A percentile compares a stretch with the other conserved stretches of the same genome.
Conservation (phyloP, 2,329 filamentous ascomycete genomes). For the Clonostachys byssicola region DNA sequence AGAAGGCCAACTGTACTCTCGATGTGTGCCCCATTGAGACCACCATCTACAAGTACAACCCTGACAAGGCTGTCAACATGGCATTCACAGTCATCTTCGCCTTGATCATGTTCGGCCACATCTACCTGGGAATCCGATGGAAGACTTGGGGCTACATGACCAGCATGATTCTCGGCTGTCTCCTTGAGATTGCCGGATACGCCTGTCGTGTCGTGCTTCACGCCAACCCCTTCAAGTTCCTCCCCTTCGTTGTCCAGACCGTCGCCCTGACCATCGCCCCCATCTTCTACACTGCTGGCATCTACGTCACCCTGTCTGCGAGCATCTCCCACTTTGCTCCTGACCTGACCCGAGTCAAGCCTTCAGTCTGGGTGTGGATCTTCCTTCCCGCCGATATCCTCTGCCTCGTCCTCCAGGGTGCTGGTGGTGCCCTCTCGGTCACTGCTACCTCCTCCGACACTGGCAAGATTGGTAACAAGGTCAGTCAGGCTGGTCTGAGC, state of each 20-base stretch:
- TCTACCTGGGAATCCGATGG: conserved; percentile 39
- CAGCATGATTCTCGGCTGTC: conserved; percentile 51
- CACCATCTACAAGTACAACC: conserved; percentile 50
- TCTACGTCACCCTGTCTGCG: conserved; percentile 58
- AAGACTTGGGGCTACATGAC: conserved; percentile 41
- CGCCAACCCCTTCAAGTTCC: conserved; percentile 53
- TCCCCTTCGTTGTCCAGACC: not conserved
- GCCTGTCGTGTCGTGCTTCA: conserved; percentile 53
- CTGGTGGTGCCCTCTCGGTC: conserved; percentile 50
- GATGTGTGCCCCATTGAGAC: conserved; percentile 38
- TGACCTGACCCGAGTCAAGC: conserved; percentile 35
- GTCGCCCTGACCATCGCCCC: conserved; percentile 47
- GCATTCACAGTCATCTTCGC: conserved; percentile 46
- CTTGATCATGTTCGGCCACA: conserved; percentile 31
- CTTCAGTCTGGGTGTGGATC: conserved; percentile 37
- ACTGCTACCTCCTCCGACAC: conserved; percentile 31
- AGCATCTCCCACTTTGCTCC: conserved; percentile 32
- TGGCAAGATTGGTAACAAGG: conserved; percentile 28
- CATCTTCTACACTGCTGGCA: conserved; percentile 52
- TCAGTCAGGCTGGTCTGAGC: conserved; percentile 46
- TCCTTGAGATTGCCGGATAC: conserved; percentile 59
- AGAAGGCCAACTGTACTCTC: conserved; percentile 39
- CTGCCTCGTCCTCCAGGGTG: conserved; percentile 52
- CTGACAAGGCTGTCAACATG: conserved; percentile 48
- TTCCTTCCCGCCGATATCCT: conserved; percentile 53